Evolutionary conservation across 1,284 basidiomycete genomes (phyloP), one percentile per base, ranked within the genome.

Genomic region (Trametes pubescens): DNA sequence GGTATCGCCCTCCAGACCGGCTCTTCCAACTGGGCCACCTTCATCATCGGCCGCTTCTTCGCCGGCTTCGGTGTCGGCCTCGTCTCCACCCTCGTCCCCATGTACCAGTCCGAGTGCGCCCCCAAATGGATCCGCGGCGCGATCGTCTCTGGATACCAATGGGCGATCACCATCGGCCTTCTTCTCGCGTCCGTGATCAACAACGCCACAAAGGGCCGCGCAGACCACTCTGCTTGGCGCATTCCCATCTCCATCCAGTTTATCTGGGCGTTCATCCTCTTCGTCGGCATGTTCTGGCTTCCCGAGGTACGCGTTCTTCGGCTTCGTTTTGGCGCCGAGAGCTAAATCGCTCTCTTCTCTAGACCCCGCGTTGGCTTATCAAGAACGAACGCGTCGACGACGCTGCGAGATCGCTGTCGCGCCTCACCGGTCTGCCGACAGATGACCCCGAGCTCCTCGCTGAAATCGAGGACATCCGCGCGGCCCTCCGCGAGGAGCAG

Each of bases 321-420:
- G 67, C 67, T 55, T 63, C 72, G 34, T 32, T 48, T 37, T 24
- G 18, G 11, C 21, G n/a, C 38, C 18, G n/a, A 21, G 10, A 16
- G 26, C 55, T 59, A 5, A 55, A 61, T 11, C 69, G 22, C 69
- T 11, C 22, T 26, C 70, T 13, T 22, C 49, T 32, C 7, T 76
- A 89, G 81, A 95, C 94, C 24, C 94, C 95, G 26, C 93, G 95
- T 75, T 96, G 86, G 86, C 86, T 90, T 61, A 84, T 96, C 79
- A 92, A 91, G 81, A 83, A 84, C 66, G 88, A 87, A 48, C 81
- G 82, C 51, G 78, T 89, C 61, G 87, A 82, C 4, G 79, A 80
- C 16, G 95, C 94, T 32, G 84, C 87, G 64, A 51, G 60, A 2
- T 78, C 93, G 10, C 82, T 95, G 63, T 75, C 82, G 38, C 86